Conservation (phyloP, 78 protist genomes). For the Dictyostelium firmibasis region DNA sequence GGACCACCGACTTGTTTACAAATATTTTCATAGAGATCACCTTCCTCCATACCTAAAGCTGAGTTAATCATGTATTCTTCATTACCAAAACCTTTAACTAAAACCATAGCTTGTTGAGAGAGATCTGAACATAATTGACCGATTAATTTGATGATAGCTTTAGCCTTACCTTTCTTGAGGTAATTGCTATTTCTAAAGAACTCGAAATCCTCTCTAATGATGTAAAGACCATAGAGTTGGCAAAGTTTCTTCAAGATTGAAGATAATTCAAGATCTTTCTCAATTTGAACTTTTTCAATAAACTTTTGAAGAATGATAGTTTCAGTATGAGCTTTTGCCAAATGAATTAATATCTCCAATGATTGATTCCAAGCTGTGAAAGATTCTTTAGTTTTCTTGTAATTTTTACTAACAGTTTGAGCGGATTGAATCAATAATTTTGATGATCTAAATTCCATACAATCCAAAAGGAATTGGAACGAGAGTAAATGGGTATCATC, state of each 20-base stretch:
- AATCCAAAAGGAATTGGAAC: constrained; percentile 20
- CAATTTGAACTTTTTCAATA: constrained; percentile 14
- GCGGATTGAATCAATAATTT: constrained; percentile 46
- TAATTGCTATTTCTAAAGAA: constrained; percentile 59
- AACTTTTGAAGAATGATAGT: constrained; percentile 45
- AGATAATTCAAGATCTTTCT: constrained; percentile 8
- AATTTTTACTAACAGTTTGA: constrained; percentile 39
- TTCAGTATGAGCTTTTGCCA: constrained; percentile 73
- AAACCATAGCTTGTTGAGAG: constrained; percentile 1
- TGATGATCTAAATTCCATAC: constrained; percentile 61
- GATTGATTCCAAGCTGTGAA: constrained; percentile 67
- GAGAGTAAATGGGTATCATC: constrained; percentile 32
- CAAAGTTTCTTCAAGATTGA: constrained; percentile 31
- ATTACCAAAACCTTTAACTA: constrained; percentile 61
- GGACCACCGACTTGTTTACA: constrained; percentile 47
- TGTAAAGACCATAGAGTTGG: constrained; percentile 47
- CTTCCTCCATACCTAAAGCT: constrained; percentile 46
- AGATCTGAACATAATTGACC: constrained; percentile 26
- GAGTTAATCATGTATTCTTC: constrained; percentile 32
- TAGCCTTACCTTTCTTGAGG: constrained; percentile 53
- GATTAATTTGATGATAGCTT: constrained; percentile 24
- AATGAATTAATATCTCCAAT: constrained; percentile 37
- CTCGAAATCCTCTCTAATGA: constrained; percentile 53
- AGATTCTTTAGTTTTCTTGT: constrained; percentile 27
- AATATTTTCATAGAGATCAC: constrained; percentile 70